Base-by-base conservation (phyloP, 768 basidiomycete genomes). In the Leccinum boreale region DNA sequence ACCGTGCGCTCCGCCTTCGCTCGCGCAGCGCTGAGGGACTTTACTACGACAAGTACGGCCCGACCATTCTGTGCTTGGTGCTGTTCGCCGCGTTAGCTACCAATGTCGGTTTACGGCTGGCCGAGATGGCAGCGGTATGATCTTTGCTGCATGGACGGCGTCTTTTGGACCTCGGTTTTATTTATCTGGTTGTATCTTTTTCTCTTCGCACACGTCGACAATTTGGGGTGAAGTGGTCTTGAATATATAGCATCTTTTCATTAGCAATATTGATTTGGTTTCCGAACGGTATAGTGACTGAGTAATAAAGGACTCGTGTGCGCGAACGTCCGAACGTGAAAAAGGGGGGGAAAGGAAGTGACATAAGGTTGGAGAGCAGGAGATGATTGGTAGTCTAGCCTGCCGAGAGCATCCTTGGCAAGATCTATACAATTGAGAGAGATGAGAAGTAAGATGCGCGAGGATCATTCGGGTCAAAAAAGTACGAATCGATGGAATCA, bases 41-140 rank as follows among this genome's bases (percentile, higher is more conserved):
- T 52, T 96, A 96, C 73, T 92, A 94, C 68, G 93, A 96, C 75
- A 89, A 86, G 73, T 92, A 87, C 61, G 92, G 93, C 0, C 92
- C 93, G 36, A 90, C 88, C 1, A 68, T 86, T 4, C 76, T 96
- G 23, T 92, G 89, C 62, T 62, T 83, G 24, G 79, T 87, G 42
- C 72, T 97, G 46, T 81, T 90, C 56, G 73, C 78, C 35, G 90
- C 92, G 17, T 72, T 94, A 52, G 80, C 81, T 21, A 82, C 86
- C 60, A 95, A 95, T 67, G 81, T 95, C 61, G 87, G 79, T 21
- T 71, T 94, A 64, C 77, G 91, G 56, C 64, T 85, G 55, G 71
- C 78, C 12, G 85, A 90, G 70, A 79, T 88, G 79, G 49, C 5
- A 5, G 33, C 48, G 17, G 29, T 56, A 5, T 65, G 50, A 69